Evolutionary conservation across 2,329 filamentous ascomycete genomes (phyloP), one percentile per base, ranked within the genome.

Genomic region (Trichoderma sp.): DNA sequence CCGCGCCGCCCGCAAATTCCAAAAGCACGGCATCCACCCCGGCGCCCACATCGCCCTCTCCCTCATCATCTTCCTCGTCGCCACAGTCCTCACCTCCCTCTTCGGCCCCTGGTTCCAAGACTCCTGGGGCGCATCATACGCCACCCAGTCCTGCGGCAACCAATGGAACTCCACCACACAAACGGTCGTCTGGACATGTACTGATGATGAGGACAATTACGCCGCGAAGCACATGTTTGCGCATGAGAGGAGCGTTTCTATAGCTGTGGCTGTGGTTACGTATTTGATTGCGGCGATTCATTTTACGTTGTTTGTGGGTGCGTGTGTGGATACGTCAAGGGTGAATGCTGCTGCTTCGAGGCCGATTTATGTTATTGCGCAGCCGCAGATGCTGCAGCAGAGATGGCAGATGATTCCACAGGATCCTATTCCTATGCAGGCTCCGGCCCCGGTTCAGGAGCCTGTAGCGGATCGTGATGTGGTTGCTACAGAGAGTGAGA

Each of bases 21-120:
- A 43, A 43, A 75, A 79, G n/a, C 73, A 73, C 6, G 81, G 82
- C 56, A 82, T 85, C 26, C 82, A 84, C 63, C 83, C 84, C 1
- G 84, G 82, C 34, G 81, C 81, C 24, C 83, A 85, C 65, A 81
- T 86, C 47, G 82, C 76, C 66, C 62, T 84, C 18, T 82, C 81
- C 47, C 82, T 86, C 3, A 62, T 85, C 72, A 77, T 85, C 70
- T 84, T 81, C 80, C 74, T 85, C 8, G 72, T 76, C 32, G 77
- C 78, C n/a, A 60, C 76, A 28, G 43, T 78, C 12, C 72, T 79
- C 2, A 77, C 78, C 24, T 76, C 74, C 51, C 51, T 79, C 39
- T 73, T 79, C 57, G 71, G 65, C 75, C 53, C 75, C 73, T 66
- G n/a, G 65, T 39, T 60, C 21, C 18, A 58, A 36, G 34, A 32